A percentile compares a stretch with the other conserved stretches of the same genome.
phyloP scores from a whole-genome alignment of 2,329 filamentous ascomycete genomes.

The Sporothrix luriei region DNA sequence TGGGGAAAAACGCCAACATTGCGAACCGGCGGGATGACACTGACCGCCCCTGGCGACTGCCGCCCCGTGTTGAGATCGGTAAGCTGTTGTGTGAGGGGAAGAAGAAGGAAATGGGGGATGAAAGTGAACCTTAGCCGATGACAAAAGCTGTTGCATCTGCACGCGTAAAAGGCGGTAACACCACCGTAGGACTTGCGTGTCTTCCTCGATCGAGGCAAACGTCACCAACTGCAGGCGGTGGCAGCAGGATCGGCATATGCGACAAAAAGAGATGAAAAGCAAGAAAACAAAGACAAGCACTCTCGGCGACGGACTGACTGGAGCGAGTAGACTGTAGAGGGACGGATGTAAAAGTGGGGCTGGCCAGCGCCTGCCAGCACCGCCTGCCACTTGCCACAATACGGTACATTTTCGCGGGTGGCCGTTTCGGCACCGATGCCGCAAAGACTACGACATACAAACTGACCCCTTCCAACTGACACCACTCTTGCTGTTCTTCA shows the following conservation, averaged over 20 bases:
- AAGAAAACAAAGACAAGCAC: background rate
- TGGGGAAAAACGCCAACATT: background rate
- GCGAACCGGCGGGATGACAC: background rate
- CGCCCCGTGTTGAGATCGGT: background rate
- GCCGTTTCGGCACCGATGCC: slow-evolving; percentile 29
- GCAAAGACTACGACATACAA: background rate
- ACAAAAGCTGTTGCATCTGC: background rate
- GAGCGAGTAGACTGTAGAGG: background rate
- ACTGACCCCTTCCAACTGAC: background rate
- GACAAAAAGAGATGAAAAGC: background rate
- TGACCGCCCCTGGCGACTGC: background rate
- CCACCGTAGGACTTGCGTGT: slow-evolving; percentile 1
- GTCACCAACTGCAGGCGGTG: background rate
- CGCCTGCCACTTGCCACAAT: background rate
- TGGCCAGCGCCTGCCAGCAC: background rate
- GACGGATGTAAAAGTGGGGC: slow-evolving; percentile 12
- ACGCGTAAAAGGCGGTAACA: background rate
- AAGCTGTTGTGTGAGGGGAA: background rate
- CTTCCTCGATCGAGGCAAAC: background rate
- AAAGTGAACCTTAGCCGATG: background rate
- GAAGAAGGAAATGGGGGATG: background rate
- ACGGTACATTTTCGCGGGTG: background rate
- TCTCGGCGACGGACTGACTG: background rate
- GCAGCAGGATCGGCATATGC: background rate
- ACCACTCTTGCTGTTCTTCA: background rate